A percentile compares a stretch with the other conserved stretches of the same genome.
phyloP scores from a whole-genome alignment of 352 stramenopile species.

The Phytophthora pistaciae region DNA sequence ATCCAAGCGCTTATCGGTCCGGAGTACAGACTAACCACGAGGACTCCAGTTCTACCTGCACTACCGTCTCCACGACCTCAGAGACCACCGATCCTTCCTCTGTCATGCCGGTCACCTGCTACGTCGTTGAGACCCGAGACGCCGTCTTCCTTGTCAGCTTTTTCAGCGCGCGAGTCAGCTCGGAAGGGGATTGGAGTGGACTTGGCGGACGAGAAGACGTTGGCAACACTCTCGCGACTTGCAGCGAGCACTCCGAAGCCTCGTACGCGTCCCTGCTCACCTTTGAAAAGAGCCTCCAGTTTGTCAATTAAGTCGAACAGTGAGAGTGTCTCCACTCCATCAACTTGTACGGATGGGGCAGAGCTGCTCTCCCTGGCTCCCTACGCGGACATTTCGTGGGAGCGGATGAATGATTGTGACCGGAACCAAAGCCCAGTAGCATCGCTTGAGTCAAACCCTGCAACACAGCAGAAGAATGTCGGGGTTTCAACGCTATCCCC shows the following conservation, averaged over 20 bases:
- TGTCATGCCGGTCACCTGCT: slow-evolving; percentile 36
- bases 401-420: slow-evolving; percentile 17
- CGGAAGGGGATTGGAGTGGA: slow-evolving; percentile 59
- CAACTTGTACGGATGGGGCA: slow-evolving; percentile 23
- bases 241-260: slow-evolving; percentile 45
- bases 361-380: slow-evolving; percentile 41
- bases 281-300: slow-evolving; percentile 18
- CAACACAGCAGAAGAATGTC: slow-evolving; percentile 16
- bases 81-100: slow-evolving; percentile 26
- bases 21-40: slow-evolving; percentile 68
- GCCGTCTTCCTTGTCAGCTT: slow-evolving; percentile 39
- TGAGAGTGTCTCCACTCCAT: slow-evolving; percentile 14
- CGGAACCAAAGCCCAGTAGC: slow-evolving; percentile 2
- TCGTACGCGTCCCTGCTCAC: slow-evolving; percentile 42
- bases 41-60: slow-evolving; percentile 46
- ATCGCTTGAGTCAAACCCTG: not conserved
- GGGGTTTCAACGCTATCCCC: slow-evolving; percentile 14
- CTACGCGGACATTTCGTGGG: slow-evolving; percentile 36
- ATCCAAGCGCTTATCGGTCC: slow-evolving; percentile 70
- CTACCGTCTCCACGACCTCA: slow-evolving; percentile 22
- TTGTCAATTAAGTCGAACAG: not conserved
- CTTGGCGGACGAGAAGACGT: slow-evolving; percentile 54
- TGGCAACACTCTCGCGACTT: slow-evolving; percentile 55
- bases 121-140: slow-evolving; percentile 40
- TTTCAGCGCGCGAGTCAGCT: slow-evolving; percentile 50